Evolutionary conservation across 2,329 filamentous ascomycete genomes (phyloP).

Genomic region (Helotiales sp.): DNA sequence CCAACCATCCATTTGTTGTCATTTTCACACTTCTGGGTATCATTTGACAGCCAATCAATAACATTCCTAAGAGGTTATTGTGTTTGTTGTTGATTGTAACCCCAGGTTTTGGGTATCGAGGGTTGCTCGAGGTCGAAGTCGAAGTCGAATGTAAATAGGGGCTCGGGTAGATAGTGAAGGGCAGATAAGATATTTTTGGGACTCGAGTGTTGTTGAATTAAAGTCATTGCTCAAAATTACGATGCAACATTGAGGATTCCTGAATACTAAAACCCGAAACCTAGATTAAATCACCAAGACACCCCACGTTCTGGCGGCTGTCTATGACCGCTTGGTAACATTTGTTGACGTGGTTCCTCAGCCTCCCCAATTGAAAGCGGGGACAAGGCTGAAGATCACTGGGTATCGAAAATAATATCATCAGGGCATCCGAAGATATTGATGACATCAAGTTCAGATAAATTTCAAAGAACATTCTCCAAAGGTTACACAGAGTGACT

Average conservation of each 20-base stretch:
- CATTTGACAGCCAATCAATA: background rate
- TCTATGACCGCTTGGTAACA: background rate
- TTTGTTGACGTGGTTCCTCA: slow-evolving; percentile 6
- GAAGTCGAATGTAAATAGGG: background rate
- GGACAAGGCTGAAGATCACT: slow-evolving; percentile 11
- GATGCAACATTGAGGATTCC: background rate
- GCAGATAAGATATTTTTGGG: background rate
- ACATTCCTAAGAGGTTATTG: background rate
- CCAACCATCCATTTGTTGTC: background rate
- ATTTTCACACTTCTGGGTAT: background rate
- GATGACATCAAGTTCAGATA: slow-evolving; percentile 1
- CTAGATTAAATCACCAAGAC: too few species aligned
- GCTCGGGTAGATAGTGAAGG: background rate
- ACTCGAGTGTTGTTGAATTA: background rate
- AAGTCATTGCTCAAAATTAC: background rate
- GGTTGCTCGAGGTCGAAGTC: background rate
- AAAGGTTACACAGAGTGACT: background rate
- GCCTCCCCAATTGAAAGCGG: slow-evolving; percentile 1
- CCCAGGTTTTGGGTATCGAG: background rate
- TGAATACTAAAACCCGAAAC: background rate
- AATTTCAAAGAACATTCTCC: background rate
- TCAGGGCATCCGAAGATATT: background rate
- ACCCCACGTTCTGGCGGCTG: background rate
- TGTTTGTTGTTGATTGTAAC: background rate
- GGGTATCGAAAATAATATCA: background rate